phyloP scores from a whole-genome alignment of 2,329 filamentous ascomycete species.

The Blastomyces parvus region DNA sequence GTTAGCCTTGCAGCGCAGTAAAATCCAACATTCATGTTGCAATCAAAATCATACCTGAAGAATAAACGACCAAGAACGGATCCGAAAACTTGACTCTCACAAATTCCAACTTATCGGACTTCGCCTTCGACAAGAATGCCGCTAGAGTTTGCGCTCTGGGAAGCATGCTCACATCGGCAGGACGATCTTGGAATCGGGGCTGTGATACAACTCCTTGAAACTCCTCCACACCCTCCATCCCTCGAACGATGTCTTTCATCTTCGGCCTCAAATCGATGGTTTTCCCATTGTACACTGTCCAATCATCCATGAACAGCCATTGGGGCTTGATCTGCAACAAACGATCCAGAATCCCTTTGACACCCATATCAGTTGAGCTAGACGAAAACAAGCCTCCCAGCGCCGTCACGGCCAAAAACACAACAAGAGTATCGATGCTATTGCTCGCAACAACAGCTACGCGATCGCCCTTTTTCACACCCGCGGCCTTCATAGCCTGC shows the following conservation, averaged over 20 bases:
- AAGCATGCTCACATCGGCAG: constrained; percentile 51
- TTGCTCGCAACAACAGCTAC: constrained; percentile 68
- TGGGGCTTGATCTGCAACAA: constrained; percentile 65
- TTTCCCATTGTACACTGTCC: constrained; percentile 69
- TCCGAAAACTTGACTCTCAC: constrained; percentile 59
- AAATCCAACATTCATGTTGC: not conserved
- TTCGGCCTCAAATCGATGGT: constrained; percentile 61
- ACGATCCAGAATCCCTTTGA: constrained; percentile 65
- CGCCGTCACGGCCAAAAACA: constrained; percentile 60
- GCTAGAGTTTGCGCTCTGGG: constrained; percentile 36
- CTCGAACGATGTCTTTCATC: constrained; percentile 56
- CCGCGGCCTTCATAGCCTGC: constrained; percentile 56
- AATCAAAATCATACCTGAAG: constrained; percentile 45
- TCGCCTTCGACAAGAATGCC: constrained; percentile 29
- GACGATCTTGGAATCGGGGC: constrained; percentile 50
- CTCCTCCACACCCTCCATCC: constrained; percentile 50
- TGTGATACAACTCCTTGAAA: constrained; percentile 59
- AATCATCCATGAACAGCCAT: constrained; percentile 77
- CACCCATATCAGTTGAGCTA: constrained; percentile 74
- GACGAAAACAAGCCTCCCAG: constrained; percentile 68
- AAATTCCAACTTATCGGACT: constrained; percentile 41
- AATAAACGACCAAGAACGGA: constrained; percentile 68
- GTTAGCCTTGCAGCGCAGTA: not conserved
- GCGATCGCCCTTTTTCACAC: constrained; percentile 61
- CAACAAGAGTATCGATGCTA: constrained; percentile 61